phyloP scores from a whole-genome alignment of 202 grass and related monocot species.

The Schoenoplectus triqueter region DNA sequence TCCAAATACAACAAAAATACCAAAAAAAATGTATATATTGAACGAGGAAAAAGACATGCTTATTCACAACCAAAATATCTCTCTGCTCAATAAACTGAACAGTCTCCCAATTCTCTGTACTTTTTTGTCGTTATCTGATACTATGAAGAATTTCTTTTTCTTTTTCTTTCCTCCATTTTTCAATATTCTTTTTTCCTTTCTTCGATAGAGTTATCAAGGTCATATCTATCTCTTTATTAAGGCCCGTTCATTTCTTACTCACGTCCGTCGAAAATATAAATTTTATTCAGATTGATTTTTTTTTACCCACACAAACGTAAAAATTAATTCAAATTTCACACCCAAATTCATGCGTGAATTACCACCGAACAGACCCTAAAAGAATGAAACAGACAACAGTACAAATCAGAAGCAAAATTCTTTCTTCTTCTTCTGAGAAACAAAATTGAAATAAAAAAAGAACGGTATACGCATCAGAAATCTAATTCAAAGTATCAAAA shows the following conservation, averaged over 20 bases:
- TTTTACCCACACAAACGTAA: too few species aligned
- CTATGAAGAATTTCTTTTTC: not conserved
- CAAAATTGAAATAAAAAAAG: conserved; percentile 2
- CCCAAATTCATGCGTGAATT: too few species aligned
- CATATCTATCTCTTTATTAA: not conserved
- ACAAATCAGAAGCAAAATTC: not conserved
- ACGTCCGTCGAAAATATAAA: too few species aligned
- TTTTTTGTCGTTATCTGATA: conserved; percentile 24
- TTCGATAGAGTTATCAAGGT: not conserved
- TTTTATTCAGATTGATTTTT: too few species aligned
- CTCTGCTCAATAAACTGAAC: conserved; percentile 27
- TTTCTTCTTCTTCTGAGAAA: not conserved
- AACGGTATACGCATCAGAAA: not conserved
- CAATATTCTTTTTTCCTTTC: not conserved
- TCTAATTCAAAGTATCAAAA: not conserved
- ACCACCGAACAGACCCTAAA: too few species aligned
- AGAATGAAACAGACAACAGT: not conserved
- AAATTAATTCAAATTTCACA: too few species aligned
- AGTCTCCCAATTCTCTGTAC: conserved; percentile 16
- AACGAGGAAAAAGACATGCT: not conserved
- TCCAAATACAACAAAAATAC: not conserved
- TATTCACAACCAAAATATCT: conserved; percentile 20
- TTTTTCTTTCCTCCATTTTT: not conserved
- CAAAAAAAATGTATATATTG: not conserved
- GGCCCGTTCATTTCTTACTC: too few species aligned